Evolutionary conservation across 805 yeast species (phyloP).

Genomic region (Starmera quercuum): DNA sequence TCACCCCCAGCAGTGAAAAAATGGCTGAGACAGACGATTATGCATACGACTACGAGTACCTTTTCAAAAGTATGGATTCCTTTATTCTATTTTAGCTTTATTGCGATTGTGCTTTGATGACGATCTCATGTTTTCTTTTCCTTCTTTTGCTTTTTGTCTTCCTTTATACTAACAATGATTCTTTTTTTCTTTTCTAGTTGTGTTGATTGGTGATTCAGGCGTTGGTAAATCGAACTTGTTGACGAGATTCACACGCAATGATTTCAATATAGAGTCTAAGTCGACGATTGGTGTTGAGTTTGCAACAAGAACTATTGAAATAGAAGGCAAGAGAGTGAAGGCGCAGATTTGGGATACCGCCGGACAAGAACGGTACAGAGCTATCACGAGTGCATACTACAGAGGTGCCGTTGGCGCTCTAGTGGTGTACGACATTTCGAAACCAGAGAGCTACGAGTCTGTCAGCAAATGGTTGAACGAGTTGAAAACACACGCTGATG

Average conservation of each 20-base stretch:
- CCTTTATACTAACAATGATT: neutral
- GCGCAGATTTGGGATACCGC: constrained; percentile 99
- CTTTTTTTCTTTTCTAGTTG: constrained; percentile 38
- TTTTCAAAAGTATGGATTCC: constrained; percentile 71
- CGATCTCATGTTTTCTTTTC: neutral
- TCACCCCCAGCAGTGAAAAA: too few species aligned
- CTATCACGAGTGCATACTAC: constrained; percentile 94
- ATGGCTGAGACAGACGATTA: constrained; percentile 47
- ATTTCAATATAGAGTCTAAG: constrained; percentile 88
- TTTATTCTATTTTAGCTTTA: neutral
- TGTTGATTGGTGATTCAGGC: constrained; percentile 93
- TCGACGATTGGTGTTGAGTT: constrained; percentile 97
- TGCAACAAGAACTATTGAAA: constrained; percentile 90
- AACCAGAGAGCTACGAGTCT: constrained; percentile 78
- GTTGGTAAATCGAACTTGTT: constrained; percentile 94
- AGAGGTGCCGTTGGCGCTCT: constrained; percentile 98
- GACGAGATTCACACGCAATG: constrained; percentile 91
- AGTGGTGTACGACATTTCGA: constrained; percentile 91
- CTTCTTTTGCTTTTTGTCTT: neutral
- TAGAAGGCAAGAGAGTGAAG: constrained; percentile 76
- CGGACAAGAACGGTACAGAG: constrained; percentile 97
- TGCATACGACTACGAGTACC: constrained; percentile 79
- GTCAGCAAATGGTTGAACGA: constrained; percentile 88
- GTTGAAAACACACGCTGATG: constrained; percentile 85
- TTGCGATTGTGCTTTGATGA: neutral